Conservation (phyloP, 441 rosid species). For the Manihot esculenta region DNA sequence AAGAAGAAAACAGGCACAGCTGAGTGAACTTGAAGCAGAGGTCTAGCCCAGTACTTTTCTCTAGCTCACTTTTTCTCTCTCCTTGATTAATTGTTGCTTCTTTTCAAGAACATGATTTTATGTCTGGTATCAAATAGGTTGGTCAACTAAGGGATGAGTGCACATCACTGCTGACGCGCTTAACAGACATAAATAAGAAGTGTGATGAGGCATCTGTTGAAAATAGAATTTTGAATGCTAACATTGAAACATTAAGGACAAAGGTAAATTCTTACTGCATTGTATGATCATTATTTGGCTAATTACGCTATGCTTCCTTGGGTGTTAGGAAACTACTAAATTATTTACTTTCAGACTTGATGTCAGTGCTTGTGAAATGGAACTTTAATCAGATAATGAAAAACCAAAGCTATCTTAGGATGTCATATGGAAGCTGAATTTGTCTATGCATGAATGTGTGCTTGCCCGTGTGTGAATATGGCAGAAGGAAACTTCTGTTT, state of each 20-base stretch:
- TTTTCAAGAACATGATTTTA: background rate
- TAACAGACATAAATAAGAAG: constrained; percentile 70
- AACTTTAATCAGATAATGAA: background rate
- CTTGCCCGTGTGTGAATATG: constrained; percentile 12
- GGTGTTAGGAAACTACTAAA: background rate
- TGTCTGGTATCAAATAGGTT: constrained; percentile 45
- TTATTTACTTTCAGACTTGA: constrained; percentile 2
- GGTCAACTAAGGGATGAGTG: constrained; percentile 82
- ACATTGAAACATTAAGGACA: constrained; percentile 87
- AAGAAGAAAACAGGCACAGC: constrained; percentile 85
- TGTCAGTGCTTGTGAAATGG: background rate
- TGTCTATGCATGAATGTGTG: background rate
- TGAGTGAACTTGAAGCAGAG: constrained; percentile 91
- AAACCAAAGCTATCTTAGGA: constrained; percentile 9
- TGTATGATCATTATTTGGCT: background rate
- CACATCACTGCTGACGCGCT: constrained; percentile 63
- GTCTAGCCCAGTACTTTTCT: constrained; percentile 32
- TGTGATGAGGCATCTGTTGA: constrained; percentile 79
- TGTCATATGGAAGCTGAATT: constrained; percentile 12
- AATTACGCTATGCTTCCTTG: background rate
- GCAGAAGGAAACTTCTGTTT: constrained; percentile 19
- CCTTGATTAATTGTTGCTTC: background rate
- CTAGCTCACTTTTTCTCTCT: constrained; percentile 9
- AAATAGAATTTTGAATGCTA: constrained; percentile 90
- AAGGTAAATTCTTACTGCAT: constrained; percentile 48